These are phyloP conservation scores for Pseudomonodictys pantanalensis DNA, from an alignment of 495 filamentous ascomycete genomes.

Conservation along the genomic window DNA sequence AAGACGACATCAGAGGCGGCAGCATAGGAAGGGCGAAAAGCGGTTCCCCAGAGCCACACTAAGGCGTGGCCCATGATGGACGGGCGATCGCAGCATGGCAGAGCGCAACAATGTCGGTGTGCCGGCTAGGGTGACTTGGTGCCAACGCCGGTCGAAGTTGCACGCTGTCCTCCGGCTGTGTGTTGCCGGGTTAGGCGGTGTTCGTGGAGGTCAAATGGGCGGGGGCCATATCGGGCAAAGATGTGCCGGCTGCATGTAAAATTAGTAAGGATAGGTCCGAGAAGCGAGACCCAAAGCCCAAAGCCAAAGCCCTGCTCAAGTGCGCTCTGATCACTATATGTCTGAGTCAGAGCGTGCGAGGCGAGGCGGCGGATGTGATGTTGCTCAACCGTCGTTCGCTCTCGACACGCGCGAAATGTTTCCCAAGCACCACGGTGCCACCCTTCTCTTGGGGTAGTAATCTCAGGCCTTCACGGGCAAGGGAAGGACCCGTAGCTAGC, in stretches of 20 bases:
- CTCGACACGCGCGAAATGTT: neutral
- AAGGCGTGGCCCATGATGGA: neutral
- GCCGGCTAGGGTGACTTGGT: conserved; percentile 8
- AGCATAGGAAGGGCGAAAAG: neutral
- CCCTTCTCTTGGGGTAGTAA: too few species aligned
- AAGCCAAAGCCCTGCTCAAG: neutral
- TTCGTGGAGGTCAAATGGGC: neutral
- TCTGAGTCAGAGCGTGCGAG: conserved; percentile 19
- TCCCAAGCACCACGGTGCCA: too few species aligned
- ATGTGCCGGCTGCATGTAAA: conserved; percentile 10
- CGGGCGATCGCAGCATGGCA: conserved; percentile 22
- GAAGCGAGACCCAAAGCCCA: neutral
- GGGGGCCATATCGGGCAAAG: conserved; percentile 1
- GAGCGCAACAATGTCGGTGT: conserved; percentile 11
- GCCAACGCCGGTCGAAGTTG: conserved; percentile 2
- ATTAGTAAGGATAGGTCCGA: conserved; percentile 15
- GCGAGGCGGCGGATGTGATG: neutral
- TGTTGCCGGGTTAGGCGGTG: conserved; percentile 5
- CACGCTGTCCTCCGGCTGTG: conserved; percentile 3
- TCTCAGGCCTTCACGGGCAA: too few species aligned
- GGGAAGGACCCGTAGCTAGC: too few species aligned
- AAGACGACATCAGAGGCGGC: conserved; percentile 16
- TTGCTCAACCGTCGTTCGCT: neutral
- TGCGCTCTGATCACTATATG: conserved; percentile 10
- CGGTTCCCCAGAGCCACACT: neutral